These are phyloP conservation scores for Zygoascus bituminiphila DNA, from an alignment of 805 yeast genomes.

Conservation along the genomic window DNA sequence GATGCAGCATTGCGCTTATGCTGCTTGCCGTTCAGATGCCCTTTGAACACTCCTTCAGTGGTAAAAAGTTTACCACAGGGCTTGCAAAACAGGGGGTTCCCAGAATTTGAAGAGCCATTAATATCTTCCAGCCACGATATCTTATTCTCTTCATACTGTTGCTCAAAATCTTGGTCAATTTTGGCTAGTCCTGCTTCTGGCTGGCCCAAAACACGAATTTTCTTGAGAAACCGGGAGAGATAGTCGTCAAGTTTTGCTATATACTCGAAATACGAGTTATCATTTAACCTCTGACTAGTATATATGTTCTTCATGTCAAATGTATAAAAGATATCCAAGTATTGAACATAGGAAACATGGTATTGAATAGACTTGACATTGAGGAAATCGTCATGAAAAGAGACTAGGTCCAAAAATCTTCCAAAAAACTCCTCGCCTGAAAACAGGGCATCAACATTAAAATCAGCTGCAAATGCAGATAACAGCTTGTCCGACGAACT, in stretches of 20 bases:
- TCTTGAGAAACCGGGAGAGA: constrained; percentile 39
- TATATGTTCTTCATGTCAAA: constrained; percentile 28
- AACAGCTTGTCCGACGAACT: constrained; percentile 26
- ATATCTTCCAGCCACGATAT: not conserved
- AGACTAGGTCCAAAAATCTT: constrained; percentile 47
- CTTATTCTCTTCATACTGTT: constrained; percentile 10
- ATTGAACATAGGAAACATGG: constrained; percentile 40
- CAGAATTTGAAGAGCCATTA: not conserved
- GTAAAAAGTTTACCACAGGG: constrained; percentile 59
- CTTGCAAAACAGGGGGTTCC: constrained; percentile 41
- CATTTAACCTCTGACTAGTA: constrained; percentile 20
- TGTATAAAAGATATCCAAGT: constrained; percentile 38
- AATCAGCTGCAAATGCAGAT: constrained; percentile 42
- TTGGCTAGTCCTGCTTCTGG: constrained; percentile 28
- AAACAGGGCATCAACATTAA: constrained; percentile 45
- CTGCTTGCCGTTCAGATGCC: constrained; percentile 67
- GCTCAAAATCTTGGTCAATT: constrained; percentile 25
- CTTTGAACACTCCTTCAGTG: constrained; percentile 54
- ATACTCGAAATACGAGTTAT: constrained; percentile 37
- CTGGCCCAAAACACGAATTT: constrained; percentile 42
- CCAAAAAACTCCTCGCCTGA: constrained; percentile 59
- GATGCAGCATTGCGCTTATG: constrained; percentile 46
- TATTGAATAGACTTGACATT: constrained; percentile 35
- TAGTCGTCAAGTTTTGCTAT: constrained; percentile 41
- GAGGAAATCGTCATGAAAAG: constrained; percentile 46